These are phyloP conservation scores for Tetracladium setigerum DNA, from an alignment of 495 filamentous ascomycete genomes.

Conservation along the genomic window DNA sequence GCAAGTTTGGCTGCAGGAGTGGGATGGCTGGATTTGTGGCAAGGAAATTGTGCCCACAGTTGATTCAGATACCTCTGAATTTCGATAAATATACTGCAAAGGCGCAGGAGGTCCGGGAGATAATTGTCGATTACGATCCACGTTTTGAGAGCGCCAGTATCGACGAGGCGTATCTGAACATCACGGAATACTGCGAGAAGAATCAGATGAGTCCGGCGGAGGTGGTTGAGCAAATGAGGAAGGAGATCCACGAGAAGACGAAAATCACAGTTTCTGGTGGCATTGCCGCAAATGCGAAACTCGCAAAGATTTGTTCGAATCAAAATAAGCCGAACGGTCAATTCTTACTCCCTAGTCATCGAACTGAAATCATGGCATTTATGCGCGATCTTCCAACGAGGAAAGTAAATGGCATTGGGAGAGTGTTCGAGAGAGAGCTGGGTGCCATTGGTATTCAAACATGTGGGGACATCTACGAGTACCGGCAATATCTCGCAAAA, in stretches of 20 bases:
- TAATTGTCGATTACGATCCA: slow-evolving; percentile 80
- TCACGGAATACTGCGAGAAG: slow-evolving; percentile 75
- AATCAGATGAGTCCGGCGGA: slow-evolving; percentile 63
- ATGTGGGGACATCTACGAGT: slow-evolving; percentile 79
- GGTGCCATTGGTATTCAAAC: slow-evolving; percentile 79
- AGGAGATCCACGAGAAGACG: slow-evolving; percentile 66
- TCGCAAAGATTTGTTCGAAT: slow-evolving; percentile 94
- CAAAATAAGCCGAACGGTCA: slow-evolving; percentile 96
- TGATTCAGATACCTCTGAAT: slow-evolving; percentile 76
- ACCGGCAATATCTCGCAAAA: slow-evolving; percentile 60
- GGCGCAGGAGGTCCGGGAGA: slow-evolving; percentile 75
- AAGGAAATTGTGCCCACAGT: slow-evolving; percentile 82
- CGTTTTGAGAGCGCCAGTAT: slow-evolving; percentile 89
- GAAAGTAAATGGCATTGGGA: slow-evolving; percentile 89
- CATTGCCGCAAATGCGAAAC: slow-evolving; percentile 84
- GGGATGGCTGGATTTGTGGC: slow-evolving; percentile 97
- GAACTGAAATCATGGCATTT: slow-evolving; percentile 70
- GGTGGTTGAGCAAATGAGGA: slow-evolving; percentile 66
- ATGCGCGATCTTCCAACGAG: slow-evolving; percentile 76
- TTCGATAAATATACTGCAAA: slow-evolving; percentile 90
- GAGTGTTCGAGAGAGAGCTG: slow-evolving; percentile 90
- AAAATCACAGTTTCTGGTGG: slow-evolving; percentile 90
- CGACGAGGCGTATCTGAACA: slow-evolving; percentile 95
- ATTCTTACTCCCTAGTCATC: slow-evolving; percentile 63
- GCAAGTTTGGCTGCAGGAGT: slow-evolving; percentile 82